A percentile compares a stretch with the other conserved stretches of the same genome.
Conservation (phyloP, 2,329 filamentous ascomycete species). For the Penicillium palitans region DNA sequence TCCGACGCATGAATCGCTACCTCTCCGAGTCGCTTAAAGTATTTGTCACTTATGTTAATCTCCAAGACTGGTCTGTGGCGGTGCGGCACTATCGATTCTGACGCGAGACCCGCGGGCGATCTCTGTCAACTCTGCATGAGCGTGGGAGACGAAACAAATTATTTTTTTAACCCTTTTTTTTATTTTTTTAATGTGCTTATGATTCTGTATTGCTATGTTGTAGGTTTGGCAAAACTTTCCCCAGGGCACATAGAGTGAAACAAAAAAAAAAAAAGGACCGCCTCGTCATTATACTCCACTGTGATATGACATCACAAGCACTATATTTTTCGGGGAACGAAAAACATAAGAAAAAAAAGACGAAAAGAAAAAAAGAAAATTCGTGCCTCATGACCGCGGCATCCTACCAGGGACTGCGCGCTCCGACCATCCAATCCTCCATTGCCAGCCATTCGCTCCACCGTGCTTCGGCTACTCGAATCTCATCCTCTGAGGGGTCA, state of each 20-base stretch:
- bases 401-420: slow-evolving; percentile 51
- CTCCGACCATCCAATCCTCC: slow-evolving; percentile 97
- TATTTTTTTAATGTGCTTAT: background rate
- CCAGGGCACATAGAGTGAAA: background rate
- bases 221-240: background rate
- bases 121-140: slow-evolving; percentile 15
- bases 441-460: slow-evolving; percentile 97
- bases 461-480: slow-evolving; percentile 73
- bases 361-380: slow-evolving; percentile 16
- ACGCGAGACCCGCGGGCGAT: slow-evolving; percentile 17
- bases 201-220: background rate
- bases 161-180: background rate
- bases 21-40: slow-evolving; percentile 2
- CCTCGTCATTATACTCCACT: slow-evolving; percentile 8
- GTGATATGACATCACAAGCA: slow-evolving; percentile 1
- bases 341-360: slow-evolving; percentile 5
- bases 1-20: too few species aligned
- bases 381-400: slow-evolving; percentile 29
- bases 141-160: background rate
- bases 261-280: background rate
- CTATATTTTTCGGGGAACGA: slow-evolving; percentile 5
- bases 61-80: slow-evolving; percentile 20
- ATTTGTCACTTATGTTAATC: slow-evolving; percentile 16
- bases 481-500: slow-evolving; percentile 73
- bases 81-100: slow-evolving; percentile 29